Conservation (phyloP, 768 basidiomycete species). For the Tylopilus plumbeoviolaceoides region DNA sequence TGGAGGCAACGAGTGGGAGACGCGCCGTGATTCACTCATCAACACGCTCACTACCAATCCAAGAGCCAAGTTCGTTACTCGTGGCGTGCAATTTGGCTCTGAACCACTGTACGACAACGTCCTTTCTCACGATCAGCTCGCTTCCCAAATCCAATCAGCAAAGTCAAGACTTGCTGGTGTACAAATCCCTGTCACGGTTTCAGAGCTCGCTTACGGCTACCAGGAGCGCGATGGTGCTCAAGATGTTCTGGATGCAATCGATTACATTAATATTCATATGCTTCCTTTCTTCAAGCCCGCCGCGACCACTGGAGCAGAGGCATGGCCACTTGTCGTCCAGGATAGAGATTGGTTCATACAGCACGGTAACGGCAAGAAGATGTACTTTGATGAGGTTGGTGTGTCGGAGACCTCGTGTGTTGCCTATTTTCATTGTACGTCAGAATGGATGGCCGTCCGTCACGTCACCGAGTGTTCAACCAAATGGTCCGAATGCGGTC, state of each 20-base stretch:
- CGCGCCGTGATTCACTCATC: constrained; percentile 51
- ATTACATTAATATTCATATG: constrained; percentile 66
- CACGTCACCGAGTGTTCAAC: constrained; percentile 56
- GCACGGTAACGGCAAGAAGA: constrained; percentile 65
- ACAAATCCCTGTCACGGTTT: constrained; percentile 64
- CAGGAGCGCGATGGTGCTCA: constrained; percentile 46
- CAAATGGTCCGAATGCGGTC: constrained; percentile 60
- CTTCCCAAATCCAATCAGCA: constrained; percentile 40
- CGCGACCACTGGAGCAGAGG: constrained; percentile 42
- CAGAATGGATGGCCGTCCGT: constrained; percentile 81
- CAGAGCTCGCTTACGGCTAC: constrained; percentile 61
- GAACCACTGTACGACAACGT: constrained; percentile 64
- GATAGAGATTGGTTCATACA: constrained; percentile 67
- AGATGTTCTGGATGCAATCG: constrained; percentile 54
- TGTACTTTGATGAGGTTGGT: constrained; percentile 65
- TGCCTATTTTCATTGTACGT: not conserved
- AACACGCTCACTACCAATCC: constrained; percentile 52
- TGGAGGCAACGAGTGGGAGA: constrained; percentile 44
- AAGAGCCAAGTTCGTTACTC: constrained; percentile 61
- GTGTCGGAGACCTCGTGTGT: not conserved
- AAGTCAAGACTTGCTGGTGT: constrained; percentile 38
- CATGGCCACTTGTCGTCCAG: constrained; percentile 58
- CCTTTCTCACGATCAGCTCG: constrained; percentile 45
- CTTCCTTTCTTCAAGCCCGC: constrained; percentile 56
- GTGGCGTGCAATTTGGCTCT: constrained; percentile 66